A percentile compares a stretch with the other conserved stretches of the same genome.
Evolutionary conservation across 1,284 basidiomycete species (phyloP).

Genomic region (Golubevia sp.): DNA sequence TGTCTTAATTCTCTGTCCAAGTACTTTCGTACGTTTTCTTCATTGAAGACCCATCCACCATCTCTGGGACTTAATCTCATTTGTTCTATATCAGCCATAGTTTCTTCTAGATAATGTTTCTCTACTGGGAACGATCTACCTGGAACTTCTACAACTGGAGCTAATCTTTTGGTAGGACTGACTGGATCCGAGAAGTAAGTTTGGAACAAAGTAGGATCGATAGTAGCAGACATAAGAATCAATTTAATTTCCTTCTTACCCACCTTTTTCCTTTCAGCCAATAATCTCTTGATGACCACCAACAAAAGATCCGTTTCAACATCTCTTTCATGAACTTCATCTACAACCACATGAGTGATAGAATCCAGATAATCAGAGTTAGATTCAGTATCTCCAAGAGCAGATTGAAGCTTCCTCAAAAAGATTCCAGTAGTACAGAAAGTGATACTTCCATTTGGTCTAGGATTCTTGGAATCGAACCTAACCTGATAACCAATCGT

Average conservation of each 20-base stretch:
- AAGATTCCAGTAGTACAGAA: slow-evolving; percentile 95
- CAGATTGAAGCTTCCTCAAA: slow-evolving; percentile 81
- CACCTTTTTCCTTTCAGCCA: slow-evolving; percentile 74
- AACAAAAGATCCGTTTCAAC: slow-evolving; percentile 91
- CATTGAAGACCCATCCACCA: slow-evolving; percentile 74
- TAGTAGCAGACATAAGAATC: slow-evolving; percentile 93
- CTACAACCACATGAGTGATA: slow-evolving; percentile 88
- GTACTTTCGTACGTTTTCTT: slow-evolving; percentile 79
- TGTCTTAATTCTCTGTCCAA: slow-evolving; percentile 69
- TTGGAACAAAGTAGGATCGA: slow-evolving; percentile 86
- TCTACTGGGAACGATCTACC: slow-evolving; percentile 88
- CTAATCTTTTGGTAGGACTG: slow-evolving; percentile 64
- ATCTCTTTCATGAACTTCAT: slow-evolving; percentile 96
- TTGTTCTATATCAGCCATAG: slow-evolving; percentile 63
- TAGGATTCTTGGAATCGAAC: slow-evolving; percentile 81
- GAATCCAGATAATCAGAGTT: slow-evolving; percentile 69
- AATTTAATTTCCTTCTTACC: slow-evolving; percentile 81
- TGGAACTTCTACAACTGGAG: slow-evolving; percentile 82
- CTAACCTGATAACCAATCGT: slow-evolving; percentile 90
- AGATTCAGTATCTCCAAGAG: slow-evolving; percentile 64
- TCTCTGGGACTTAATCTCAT: slow-evolving; percentile 42
- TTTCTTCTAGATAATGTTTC: slow-evolving; percentile 81
- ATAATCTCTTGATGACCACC: slow-evolving; percentile 83
- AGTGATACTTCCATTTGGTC: slow-evolving; percentile 79
- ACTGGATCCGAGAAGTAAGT: slow-evolving; percentile 74